Evolutionary conservation across 768 basidiomycete species (phyloP), one percentile per base, ranked within the genome.

Genomic region (Pseudohyphozyma bogoriensis): DNA sequence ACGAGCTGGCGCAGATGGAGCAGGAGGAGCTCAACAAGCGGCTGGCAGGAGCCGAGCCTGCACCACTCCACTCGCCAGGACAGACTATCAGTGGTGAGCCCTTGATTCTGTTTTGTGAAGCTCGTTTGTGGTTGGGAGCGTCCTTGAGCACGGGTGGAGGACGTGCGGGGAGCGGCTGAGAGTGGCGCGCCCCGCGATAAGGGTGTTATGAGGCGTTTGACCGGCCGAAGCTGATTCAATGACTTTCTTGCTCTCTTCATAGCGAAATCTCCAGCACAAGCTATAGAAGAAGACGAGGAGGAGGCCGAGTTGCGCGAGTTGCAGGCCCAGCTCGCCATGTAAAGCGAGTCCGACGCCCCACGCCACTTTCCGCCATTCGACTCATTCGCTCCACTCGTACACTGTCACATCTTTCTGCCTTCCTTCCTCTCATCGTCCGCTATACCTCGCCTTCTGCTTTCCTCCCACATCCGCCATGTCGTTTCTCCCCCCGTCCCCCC

Each of bases 231-330:
- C 10, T 10, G 37, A 18, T 10, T 37, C 11, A 46, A 46, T 13
- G 12, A 44, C 55, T 18, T 22, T 29, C 35, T 12, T 51, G 50
- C 57, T 65, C 73, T 71, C 68, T 55, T 69, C 76, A 73, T 78
- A 64, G 72, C 72, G 60, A 55, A 73, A 73, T 68, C 79, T 68
- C 65, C 65, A 18, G 65, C 62, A 3, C 62, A 63, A 31, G 58
- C 58, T 47, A 67, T 77, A 56, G 82, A 80, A 64, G 89, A 91
- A 72, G 88, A 89, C 74, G 89, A 93, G 78, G 93, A 96, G 73
- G 92, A 89, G 65, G 83, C 81, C 46, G 84, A 93, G 74, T 82
- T 97, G 72, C 82, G 80, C 74, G 84, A 87, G 73, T 78, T 97
- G 67, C 92, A 95, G 77, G 91, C 37, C 18, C 37, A 37, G 18